Evolutionary conservation across 192 early-diverging fungal species (phyloP).

Genomic region (Linderina pennispora): DNA sequence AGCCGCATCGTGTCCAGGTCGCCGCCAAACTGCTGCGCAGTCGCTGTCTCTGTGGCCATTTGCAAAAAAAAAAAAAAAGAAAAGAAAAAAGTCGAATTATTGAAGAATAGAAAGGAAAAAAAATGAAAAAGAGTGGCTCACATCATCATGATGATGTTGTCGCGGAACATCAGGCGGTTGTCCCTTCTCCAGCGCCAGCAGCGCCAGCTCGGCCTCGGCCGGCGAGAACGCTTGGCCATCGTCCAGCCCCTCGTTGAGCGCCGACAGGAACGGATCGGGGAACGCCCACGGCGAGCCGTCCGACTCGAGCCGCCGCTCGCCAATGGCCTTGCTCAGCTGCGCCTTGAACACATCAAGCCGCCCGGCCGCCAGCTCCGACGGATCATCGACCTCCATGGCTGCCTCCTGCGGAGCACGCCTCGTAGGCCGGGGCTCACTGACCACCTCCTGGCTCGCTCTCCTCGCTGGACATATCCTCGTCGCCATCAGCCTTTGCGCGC

Average conservation of each 20-base stretch:
- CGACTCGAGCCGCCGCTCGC: conserved; percentile 44
- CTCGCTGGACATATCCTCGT: conserved; percentile 16
- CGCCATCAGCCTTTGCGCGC: too few relatives aligned
- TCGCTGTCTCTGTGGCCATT: background rate
- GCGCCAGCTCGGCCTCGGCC: conserved; percentile 53
- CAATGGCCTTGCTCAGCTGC: conserved; percentile 39
- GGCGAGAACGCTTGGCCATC: conserved; percentile 42
- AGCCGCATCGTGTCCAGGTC: conserved; percentile 12
- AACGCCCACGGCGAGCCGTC: conserved; percentile 38
- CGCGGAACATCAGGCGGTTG: conserved; percentile 70
- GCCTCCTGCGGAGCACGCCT: background rate
- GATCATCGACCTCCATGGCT: conserved; percentile 21
- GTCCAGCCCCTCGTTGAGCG: conserved; percentile 49
- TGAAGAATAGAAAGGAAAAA: background rate
- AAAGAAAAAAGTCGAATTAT: background rate
- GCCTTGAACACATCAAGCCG: too few relatives aligned
- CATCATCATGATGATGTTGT: conserved; percentile 60
- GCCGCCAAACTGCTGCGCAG: conserved; percentile 4
- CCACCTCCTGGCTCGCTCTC: conserved; percentile 21
- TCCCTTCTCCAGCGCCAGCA: conserved; percentile 54
- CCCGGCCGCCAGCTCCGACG: too few relatives aligned
- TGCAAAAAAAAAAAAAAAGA: background rate
- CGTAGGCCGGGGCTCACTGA: conserved; percentile 9
- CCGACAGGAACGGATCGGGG: conserved; percentile 51
- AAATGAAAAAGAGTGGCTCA: conserved; percentile 17